Percentiles rank a stretch among this genome's conserved stretches.
These are phyloP conservation scores for Kurtzmaniella cleridarum DNA, from an alignment of 805 yeast species.

Conservation along the genomic window DNA sequence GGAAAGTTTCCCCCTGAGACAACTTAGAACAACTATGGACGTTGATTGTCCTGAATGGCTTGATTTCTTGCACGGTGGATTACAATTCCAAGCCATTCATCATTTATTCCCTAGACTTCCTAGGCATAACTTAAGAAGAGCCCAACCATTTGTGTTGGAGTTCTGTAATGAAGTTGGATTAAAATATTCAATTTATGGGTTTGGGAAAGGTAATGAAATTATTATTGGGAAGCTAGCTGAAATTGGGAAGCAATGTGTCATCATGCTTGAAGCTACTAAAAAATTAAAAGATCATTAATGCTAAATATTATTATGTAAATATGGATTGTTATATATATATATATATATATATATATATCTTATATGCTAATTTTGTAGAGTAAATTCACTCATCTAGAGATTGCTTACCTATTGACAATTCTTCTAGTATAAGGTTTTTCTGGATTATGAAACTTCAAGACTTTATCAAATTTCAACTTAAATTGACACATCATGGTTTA, in stretches of 20 bases:
- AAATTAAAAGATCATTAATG: conserved; percentile 52
- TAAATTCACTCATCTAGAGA: too few species aligned
- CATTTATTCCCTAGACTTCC: conserved; percentile 88
- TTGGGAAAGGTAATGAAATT: conserved; percentile 67
- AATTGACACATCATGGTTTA: conserved; percentile 18
- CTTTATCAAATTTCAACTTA: background rate
- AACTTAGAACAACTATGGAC: conserved; percentile 89
- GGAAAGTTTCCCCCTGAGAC: conserved; percentile 76
- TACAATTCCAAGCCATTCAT: conserved; percentile 88
- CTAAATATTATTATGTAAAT: conserved; percentile 7
- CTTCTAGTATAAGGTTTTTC: too few species aligned
- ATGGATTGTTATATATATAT: background rate
- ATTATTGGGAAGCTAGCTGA: conserved; percentile 68
- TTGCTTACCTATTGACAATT: too few species aligned
- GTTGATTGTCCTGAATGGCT: conserved; percentile 92
- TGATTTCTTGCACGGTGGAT: conserved; percentile 86
- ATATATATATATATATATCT: background rate
- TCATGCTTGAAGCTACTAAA: conserved; percentile 67
- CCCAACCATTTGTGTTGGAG: conserved; percentile 64
- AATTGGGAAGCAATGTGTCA: conserved; percentile 72
- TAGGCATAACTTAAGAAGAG: conserved; percentile 75
- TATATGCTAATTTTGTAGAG: too few species aligned
- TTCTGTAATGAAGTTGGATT: conserved; percentile 77
- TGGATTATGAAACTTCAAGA: too few species aligned
- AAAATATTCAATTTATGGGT: conserved; percentile 79